Percentiles rank a stretch among this genome's conserved stretches.
Evolutionary conservation across 371 early-diverging fungal species (phyloP).

Genomic region (Synchytrium microbalum): DNA sequence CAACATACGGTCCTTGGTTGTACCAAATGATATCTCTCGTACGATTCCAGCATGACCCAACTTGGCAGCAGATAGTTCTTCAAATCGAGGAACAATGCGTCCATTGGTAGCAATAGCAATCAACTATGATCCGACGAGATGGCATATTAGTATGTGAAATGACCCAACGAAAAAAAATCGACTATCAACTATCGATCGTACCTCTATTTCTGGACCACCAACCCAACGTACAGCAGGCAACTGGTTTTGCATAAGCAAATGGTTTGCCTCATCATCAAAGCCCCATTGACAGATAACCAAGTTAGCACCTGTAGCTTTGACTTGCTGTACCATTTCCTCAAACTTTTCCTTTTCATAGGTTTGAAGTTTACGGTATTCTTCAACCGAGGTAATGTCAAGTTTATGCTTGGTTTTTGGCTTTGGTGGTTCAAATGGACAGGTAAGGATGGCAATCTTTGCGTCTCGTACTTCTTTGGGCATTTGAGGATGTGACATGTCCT

Average conservation of each 20-base stretch:
- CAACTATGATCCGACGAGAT: conserved; percentile 37
- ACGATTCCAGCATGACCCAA: conserved; percentile 92
- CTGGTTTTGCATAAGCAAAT: conserved; percentile 94
- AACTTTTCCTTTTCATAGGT: conserved; percentile 95
- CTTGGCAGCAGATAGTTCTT: conserved; percentile 86
- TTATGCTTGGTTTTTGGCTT: conserved; percentile 99
- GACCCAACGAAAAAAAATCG: conserved; percentile 9
- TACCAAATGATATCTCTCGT: conserved; percentile 93
- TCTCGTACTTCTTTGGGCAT: conserved; percentile 96
- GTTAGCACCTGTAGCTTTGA: conserved; percentile 97
- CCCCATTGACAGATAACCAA: conserved; percentile 99
- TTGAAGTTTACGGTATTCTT: conserved; percentile 95
- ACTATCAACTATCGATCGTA: conserved; percentile 15
- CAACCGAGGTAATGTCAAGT: conserved; percentile 94
- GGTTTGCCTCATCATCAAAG: conserved; percentile 99
- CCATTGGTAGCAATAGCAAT: conserved; percentile 99
- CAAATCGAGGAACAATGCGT: conserved; percentile 98
- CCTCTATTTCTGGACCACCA: conserved; percentile 99
- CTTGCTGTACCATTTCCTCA: conserved; percentile 91
- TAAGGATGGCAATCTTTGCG: conserved; percentile 97
- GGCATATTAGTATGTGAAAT: neutral
- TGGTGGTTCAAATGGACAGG: conserved; percentile 99
- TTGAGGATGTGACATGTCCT: conserved; percentile 99
- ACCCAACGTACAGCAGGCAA: conserved; percentile 99
- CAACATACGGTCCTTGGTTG: conserved; percentile 97